Evolutionary conservation across 306 rosid species (phyloP), one percentile per base, ranked within the genome.

Genomic region (Trichosanthes cucumerina): DNA sequence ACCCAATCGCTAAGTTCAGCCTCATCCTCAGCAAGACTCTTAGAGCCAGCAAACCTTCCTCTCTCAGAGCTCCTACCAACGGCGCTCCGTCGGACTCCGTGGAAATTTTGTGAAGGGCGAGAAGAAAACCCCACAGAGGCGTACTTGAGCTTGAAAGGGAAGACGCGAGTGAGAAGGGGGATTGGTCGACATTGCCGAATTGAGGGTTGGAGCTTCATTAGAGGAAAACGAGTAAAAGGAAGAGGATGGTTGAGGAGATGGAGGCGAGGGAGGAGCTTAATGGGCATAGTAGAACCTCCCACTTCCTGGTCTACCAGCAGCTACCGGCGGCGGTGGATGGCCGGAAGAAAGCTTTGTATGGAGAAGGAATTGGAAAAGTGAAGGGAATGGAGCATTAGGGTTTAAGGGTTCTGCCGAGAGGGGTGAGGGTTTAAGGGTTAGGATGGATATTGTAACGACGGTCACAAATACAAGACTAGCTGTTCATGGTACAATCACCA

Each of bases 1-100:
- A 92, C 93, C 97, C 97, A 95, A 73, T 87, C 88, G 75, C 97
- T 88, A 65, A 95, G 93, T 16, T 95, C 96, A 9, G 91, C 93
- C 86, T 95, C 97, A 38, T 95, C 96, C 4, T 95, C 97, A 19
- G 89, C 46, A 26, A 95, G 83, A 66, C 97, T 92, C 90, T 86
- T 89, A 13, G 97, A 84, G 41, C 76, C 79, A 8, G 86, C 68
- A 36, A 43, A 81, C 46, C 78, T 71, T 16, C 77, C 81, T 10
- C 71, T 46, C 43, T 63, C 70, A 11, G 70, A 63, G 23, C 13
- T 8, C 9, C 70, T 63, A 15, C 6, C 43, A 2, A 1, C 43
- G 6, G 43, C 70, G 59, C 86, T 81, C 16, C 82, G 24, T 38
- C 96, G 88, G 1, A 73, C 43, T 2, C 75, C 80, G 19, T 79